These are phyloP conservation scores for Bacterosira constricta DNA, from an alignment of 108 stramenopile genomes.

Conservation along the genomic window DNA sequence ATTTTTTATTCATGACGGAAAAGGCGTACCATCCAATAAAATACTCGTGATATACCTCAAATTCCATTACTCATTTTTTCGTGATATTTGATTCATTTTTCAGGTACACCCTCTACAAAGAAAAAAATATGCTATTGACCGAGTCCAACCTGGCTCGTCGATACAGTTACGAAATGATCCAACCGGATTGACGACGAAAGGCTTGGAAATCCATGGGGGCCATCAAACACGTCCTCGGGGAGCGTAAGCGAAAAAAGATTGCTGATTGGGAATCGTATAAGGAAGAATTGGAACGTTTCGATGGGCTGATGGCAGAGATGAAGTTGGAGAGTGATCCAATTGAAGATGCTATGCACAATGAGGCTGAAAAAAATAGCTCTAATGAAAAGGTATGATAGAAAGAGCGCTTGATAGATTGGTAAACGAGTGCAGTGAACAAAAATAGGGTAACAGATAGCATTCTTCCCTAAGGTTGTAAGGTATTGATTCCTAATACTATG, in stretches of 20 bases:
- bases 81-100: background rate
- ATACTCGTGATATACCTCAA: no score
- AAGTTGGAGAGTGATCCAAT: constrained; percentile 20
- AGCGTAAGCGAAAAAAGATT: constrained; percentile 80
- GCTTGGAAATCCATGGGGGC: constrained; percentile 87
- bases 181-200: constrained; percentile 75
- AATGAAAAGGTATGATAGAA: background rate
- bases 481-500: background rate
- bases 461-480: background rate
- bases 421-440: background rate
- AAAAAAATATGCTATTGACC: constrained; percentile 90
- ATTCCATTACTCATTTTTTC: no score
- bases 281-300: constrained; percentile 36
- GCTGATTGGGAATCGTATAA: constrained; percentile 48
- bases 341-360: constrained; percentile 45
- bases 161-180: constrained; percentile 73
- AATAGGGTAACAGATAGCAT: background rate
- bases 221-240: constrained; percentile 86
- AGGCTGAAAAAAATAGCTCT: constrained; percentile 25
- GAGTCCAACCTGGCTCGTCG: constrained; percentile 73
- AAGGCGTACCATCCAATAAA: no score
- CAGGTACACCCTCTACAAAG: constrained; percentile 89
- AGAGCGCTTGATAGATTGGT: background rate
- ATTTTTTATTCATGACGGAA: no score
- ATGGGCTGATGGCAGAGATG: constrained; percentile 23